A percentile compares a stretch with the other conserved stretches of the same genome.
phyloP scores from a whole-genome alignment of 2,329 filamentous ascomycete species.

The Colletotrichum sp. region DNA sequence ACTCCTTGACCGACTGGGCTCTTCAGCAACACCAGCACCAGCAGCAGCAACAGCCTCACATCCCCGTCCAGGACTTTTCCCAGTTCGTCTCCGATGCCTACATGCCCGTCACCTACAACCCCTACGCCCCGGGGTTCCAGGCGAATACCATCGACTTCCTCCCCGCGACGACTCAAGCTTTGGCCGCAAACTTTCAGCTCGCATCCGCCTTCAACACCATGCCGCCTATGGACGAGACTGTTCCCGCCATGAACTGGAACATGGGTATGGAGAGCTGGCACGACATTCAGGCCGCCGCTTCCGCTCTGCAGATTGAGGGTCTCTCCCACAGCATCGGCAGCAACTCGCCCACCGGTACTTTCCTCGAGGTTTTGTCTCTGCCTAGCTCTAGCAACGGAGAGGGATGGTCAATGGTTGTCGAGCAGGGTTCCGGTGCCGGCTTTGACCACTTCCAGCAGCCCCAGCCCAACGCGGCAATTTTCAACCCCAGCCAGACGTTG shows the following conservation, averaged over 20 bases:
- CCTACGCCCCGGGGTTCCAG: conserved; percentile 57
- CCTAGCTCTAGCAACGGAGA: conserved; percentile 78
- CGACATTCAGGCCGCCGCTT: conserved; percentile 70
- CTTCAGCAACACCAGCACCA: conserved; percentile 61
- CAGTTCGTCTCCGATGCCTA: conserved; percentile 61
- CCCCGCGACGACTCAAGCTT: conserved; percentile 65
- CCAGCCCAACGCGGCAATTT: conserved; percentile 69
- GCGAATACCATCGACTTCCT: conserved; percentile 65
- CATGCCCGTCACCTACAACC: conserved; percentile 36
- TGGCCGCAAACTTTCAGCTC: conserved; percentile 64
- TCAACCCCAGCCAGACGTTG: conserved; percentile 90
- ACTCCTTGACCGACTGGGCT: conserved; percentile 66
- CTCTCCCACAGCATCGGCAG: conserved; percentile 48
- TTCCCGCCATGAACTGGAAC: conserved; percentile 65
- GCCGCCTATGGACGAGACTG: conserved; percentile 59
- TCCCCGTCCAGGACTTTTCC: conserved; percentile 51
- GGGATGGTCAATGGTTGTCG: conserved; percentile 77
- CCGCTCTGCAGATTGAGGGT: conserved; percentile 58
- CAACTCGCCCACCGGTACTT: conserved; percentile 56
- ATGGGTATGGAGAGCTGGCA: conserved; percentile 76
- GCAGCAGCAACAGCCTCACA: conserved; percentile 32
- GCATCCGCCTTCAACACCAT: conserved; percentile 67
- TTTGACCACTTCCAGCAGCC: conserved; percentile 69
- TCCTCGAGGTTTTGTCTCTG: conserved; percentile 85
- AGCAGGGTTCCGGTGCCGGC: conserved; percentile 37